These are phyloP conservation scores for Mucor irregularis DNA, from an alignment of 371 early-diverging fungal species.

Conservation along the genomic window DNA sequence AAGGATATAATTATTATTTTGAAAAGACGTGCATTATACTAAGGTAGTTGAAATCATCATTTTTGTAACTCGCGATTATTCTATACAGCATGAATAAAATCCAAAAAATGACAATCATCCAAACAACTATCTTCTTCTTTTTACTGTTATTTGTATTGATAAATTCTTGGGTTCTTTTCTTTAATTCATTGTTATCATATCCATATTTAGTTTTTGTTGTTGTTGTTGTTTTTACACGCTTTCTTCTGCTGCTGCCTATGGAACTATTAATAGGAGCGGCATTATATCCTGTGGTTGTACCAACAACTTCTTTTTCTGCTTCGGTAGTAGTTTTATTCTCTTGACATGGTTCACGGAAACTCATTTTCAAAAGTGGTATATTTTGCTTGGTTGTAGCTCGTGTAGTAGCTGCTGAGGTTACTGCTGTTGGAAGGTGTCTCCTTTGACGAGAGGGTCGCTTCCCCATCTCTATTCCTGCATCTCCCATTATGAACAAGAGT, in stretches of 20 bases:
- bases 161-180: too few species aligned
- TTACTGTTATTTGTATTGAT: too few species aligned
- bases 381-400: background rate
- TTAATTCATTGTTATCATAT: too few species aligned
- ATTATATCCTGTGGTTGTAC: background rate
- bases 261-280: too few species aligned
- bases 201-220: background rate
- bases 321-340: too few species aligned
- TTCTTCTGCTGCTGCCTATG: background rate
- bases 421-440: slow-evolving; percentile 22
- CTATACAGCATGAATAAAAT: too few species aligned
- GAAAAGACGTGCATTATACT: too few species aligned
- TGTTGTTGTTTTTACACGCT: background rate
- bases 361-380: slow-evolving; percentile 11
- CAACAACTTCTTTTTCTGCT: background rate
- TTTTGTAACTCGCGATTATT: too few species aligned
- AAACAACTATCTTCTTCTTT: too few species aligned
- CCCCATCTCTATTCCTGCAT: slow-evolving; percentile 17
- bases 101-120: too few species aligned
- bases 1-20: too few species aligned
- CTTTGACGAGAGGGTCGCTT: slow-evolving; percentile 20
- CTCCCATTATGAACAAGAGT: background rate
- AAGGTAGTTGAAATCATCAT: too few species aligned
- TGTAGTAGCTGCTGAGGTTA: slow-evolving; percentile 1
- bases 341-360: background rate